Evolutionary conservation across 176 grass and related monocot species (phyloP).

Genomic region (Musa beccarii): DNA sequence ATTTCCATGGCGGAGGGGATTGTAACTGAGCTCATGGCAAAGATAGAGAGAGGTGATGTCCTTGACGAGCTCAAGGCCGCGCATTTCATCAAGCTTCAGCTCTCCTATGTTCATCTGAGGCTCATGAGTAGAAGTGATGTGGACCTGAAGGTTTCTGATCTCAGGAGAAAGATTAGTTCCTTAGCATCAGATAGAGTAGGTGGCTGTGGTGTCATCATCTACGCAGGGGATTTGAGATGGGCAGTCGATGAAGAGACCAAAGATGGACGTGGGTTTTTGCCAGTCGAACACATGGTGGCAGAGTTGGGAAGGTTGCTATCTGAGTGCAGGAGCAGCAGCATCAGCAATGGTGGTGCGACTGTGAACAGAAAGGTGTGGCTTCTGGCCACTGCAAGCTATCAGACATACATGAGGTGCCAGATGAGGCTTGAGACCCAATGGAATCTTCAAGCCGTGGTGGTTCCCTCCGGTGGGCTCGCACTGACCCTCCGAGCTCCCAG

Average conservation of each 20-base stretch:
- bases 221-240: constrained; percentile 70
- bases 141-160: constrained; percentile 50
- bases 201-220: constrained; percentile 44
- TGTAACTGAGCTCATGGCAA: constrained; percentile 39
- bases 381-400: constrained; percentile 70
- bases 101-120: constrained; percentile 66
- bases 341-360: not conserved
- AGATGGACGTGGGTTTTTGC: constrained; percentile 24
- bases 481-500: constrained; percentile 46
- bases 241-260: constrained; percentile 44
- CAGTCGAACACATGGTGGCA: constrained; percentile 54
- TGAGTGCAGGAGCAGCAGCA: constrained; percentile 6
- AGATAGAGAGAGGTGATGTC: constrained; percentile 61
- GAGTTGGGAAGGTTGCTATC: constrained; percentile 51
- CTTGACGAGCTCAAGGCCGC: constrained; percentile 48
- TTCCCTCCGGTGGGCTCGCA: constrained; percentile 52
- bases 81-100: constrained; percentile 56
- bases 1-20: constrained; percentile 45
- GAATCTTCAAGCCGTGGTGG: constrained; percentile 62
- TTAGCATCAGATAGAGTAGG: constrained; percentile 11
- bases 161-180: constrained; percentile 50
- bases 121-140: constrained; percentile 65
- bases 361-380: constrained; percentile 38
- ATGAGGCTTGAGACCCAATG: constrained; percentile 46
- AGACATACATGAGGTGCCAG: constrained; percentile 83